Base-by-base conservation (phyloP, 257 asterid genomes). In the Cinchona pubescens region DNA sequence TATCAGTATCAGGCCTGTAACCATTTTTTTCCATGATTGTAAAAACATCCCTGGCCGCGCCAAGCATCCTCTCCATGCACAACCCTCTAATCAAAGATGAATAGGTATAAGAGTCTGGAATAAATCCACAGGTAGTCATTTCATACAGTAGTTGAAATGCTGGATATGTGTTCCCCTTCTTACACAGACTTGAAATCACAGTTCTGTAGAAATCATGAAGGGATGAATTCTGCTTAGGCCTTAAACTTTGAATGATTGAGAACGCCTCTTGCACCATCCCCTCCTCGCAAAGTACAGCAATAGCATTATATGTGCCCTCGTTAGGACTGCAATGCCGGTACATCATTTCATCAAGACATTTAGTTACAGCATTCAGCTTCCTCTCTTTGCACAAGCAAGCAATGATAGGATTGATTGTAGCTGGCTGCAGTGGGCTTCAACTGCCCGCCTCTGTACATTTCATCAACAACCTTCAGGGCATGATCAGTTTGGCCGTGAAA, bases 361-460 rank as follows among this genome's bases (percentile, higher is more conserved):
- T 84, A 8, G 83, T 79, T 5, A 87, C 96, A 9, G 75, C 89
- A 46, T 86, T 90, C 60, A 87, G 83, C 64, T 90, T 90, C 84
- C 83, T 83, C 61, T 88, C 89, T 78, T 78, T 86, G 82, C 98
- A 90, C 35, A 94, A 83, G 46, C 84, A 79, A 0, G 90, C 90
- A 19, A 92, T 78, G 37, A 94, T 79, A 0, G 97, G 98, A 69
- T 94, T 94, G 98, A 69, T 94, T 94, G 77, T 86, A 94, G 84
- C 96, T 89, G 0, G 94, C 88, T 40, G 97, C 94, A 16, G 81
- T 84, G 34, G 96, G 98, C 42, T 80, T 85, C 74, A 90, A 86
- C 59, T 73, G 81, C 11, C 91, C 94, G 23, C 81, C 88, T 21
- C 74, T 72, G 64, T 79, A 82, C 91, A 94, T 78, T 42, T 90